Evolutionary conservation across 192 early-diverging fungal species (phyloP), one percentile per base, ranked within the genome.

Genomic region (Spizellomyces sp.): DNA sequence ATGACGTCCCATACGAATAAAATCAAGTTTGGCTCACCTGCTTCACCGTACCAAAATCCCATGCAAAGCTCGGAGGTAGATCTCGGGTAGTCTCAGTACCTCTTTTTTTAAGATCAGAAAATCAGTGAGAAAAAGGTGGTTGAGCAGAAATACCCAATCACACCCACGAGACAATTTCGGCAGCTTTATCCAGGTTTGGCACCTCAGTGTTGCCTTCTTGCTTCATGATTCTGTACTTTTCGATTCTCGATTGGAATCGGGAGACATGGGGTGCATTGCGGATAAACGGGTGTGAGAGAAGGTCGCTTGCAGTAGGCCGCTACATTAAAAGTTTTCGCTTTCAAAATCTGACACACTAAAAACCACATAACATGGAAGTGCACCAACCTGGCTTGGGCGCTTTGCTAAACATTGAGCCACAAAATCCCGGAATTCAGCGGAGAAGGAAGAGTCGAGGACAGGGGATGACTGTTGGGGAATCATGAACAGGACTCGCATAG

Each of bases 401-500:
- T 88, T 91, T 15, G 48, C 75, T 12, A 97, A 80, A 74, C 95
- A 97, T 4, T 86, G 63, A 7, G 79, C 66, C 5, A 96, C 84
- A 79, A 97, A 96, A 52, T 96, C 94, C 61, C 91, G 85, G 81
- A 97, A 94, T 1, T 79, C 60, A 79, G 84, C 87, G 45, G 90
- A 89, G 70, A 85, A 95, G 22, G 43, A 14, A 14, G 85, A 81
- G 41, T 84, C 87, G 41, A 97, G 78, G 58, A 75, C 70, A 44
- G 95, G 95, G 4, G 95, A 91, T 19, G 88, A 81, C 48, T 92
- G 89, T 75, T 94, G 93, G 22, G 94, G 93, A 43, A 96, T 98
- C 47, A 92, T 83, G 69, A 98, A 95, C 27, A 98, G 78, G 10
- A 94, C 96, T 74, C 93, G 91, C 92, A 96, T 94, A 5, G 95